Evolutionary conservation across 2,329 filamentous ascomycete genomes (phyloP).

Genomic region (Neopestalotiopsis sp.): DNA sequence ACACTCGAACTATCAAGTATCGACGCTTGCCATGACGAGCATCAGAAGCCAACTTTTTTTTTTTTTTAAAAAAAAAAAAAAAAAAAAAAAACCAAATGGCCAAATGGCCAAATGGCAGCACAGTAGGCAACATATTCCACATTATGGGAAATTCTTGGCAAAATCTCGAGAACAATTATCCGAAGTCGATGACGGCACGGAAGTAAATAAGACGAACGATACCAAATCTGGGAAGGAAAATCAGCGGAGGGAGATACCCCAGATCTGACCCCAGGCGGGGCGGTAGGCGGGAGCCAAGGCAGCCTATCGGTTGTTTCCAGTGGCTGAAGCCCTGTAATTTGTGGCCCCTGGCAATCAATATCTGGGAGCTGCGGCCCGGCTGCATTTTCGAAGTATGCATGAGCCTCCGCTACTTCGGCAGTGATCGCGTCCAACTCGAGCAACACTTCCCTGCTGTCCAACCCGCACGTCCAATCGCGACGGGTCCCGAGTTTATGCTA

Average conservation of each 20-base stretch:
- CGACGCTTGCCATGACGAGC: neutral
- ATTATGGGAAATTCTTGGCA: neutral
- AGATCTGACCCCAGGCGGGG: constrained; percentile 10
- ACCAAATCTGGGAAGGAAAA: constrained; percentile 10
- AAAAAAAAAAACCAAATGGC: too few relatives aligned
- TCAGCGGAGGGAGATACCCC: constrained; percentile 11
- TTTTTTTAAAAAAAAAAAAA: too few relatives aligned
- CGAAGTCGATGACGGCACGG: constrained; percentile 66
- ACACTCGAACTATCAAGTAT: neutral
- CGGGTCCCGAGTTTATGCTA: neutral
- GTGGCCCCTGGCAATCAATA: constrained; percentile 10
- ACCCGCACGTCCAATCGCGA: neutral
- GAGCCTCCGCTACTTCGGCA: constrained; percentile 10
- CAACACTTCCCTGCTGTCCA: neutral
- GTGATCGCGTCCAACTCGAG: neutral
- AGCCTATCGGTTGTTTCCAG: constrained; percentile 14
- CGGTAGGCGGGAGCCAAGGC: constrained; percentile 10
- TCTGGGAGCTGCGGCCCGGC: constrained; percentile 12
- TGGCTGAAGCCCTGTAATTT: constrained; percentile 4
- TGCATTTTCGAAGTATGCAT: constrained; percentile 10
- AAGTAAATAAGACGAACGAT: constrained; percentile 51
- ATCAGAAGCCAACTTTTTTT: neutral
- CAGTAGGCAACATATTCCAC: neutral
- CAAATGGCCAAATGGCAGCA: neutral
- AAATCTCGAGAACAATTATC: neutral